Base-by-base conservation (phyloP, 2,329 filamentous ascomycete species). In the Arthrobotrys megalospora region DNA sequence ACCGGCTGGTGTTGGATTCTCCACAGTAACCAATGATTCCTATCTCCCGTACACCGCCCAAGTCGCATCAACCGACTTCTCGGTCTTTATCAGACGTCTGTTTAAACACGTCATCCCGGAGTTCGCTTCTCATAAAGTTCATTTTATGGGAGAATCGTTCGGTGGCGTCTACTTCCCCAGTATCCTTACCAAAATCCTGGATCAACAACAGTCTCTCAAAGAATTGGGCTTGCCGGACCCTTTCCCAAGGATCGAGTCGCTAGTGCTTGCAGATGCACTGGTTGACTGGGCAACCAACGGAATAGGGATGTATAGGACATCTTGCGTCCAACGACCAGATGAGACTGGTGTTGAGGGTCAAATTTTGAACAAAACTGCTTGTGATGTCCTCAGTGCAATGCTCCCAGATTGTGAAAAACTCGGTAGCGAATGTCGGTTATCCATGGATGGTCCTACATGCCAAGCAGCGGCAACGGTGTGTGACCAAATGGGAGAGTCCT, bases 81-180 rank as follows among this genome's bases (percentile, higher is more conserved):
- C 72, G 2, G 68, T 60, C 45, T 76, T 76, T 43, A 53, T 76
- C 14, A 38, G 72, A 24, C 43, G 72, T 7, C n/a, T 76, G 4
- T 76, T 76, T 38, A 76, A 69, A 19, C 72, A 76, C 24, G 48
- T 55, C 24, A 53, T 69, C 11, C 73, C 73, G 12, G 73, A 78
- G 38, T 78, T 65, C 53, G 58, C 66, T 2, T 67, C 66, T 12
- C 66, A 78, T 21, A 70, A 66, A 45, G 21, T 78, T 14, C 66
- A 70, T 19, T 71, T 78, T 11, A 71, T 72, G 48, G 66, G 73
- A 21, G 73, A 78, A 45, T 78, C 67, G 11, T 78, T 71, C 24
- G 73, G 66, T 14, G 73, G 73, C 0, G 50, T 71, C 12, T 78
- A 78, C 52, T 60, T 71, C 50, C 66, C 73, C 1, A 60, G 47